phyloP scores from a whole-genome alignment of 768 basidiomycete genomes.

The Boletus subparvulus region DNA sequence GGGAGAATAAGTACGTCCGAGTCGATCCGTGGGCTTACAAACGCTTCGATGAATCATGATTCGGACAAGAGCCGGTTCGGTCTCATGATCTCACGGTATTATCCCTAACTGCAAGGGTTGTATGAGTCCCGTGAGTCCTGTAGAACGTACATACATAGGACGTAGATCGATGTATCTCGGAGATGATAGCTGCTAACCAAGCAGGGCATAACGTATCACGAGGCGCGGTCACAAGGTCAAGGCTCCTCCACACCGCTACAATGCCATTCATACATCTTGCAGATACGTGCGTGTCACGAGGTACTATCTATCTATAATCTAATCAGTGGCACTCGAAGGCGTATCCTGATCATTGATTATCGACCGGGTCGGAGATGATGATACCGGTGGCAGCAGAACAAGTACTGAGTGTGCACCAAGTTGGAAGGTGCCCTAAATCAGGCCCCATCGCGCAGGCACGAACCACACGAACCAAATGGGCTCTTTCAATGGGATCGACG shows the following conservation, averaged over 20 bases:
- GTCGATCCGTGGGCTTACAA: constrained; percentile 83
- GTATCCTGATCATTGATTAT: background rate
- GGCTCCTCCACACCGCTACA: no score
- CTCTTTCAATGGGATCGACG: background rate
- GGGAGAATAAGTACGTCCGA: constrained; percentile 70
- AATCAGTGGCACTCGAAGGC: constrained; percentile 7
- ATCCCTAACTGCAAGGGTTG: background rate
- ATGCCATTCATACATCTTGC: no score
- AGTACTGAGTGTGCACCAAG: background rate
- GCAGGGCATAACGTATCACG: no score
- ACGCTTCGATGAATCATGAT: constrained; percentile 49
- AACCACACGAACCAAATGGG: no score
- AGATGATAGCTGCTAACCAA: no score
- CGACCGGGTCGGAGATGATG: background rate
- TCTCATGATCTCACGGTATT: no score
- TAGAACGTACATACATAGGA: no score
- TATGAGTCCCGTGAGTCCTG: no score
- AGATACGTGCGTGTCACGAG: background rate
- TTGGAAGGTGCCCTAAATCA: background rate
- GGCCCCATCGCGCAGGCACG: background rate
- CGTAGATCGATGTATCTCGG: no score
- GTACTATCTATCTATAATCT: constrained; percentile 2
- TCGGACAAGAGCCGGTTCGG: background rate
- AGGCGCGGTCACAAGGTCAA: no score
- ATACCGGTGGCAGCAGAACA: background rate